These are phyloP conservation scores for Pelagophyceae sp. DNA, from an alignment of 352 stramenopile species.

Conservation along the genomic window DNA sequence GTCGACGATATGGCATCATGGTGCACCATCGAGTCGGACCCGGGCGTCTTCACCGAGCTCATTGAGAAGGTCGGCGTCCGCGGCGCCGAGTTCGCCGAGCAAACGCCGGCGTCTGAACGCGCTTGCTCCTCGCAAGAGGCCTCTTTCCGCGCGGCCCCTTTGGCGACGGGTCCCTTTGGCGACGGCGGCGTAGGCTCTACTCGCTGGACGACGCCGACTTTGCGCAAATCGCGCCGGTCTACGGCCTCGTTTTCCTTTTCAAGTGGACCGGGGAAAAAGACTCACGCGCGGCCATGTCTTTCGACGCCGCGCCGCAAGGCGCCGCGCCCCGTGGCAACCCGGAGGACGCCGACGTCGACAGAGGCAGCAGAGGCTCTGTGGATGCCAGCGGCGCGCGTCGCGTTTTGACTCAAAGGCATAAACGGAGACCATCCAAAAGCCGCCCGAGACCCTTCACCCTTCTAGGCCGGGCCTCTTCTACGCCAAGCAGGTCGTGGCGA, in stretches of 20 bases:
- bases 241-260: constrained; percentile 87
- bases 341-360: too few relatives aligned
- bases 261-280: constrained; percentile 71
- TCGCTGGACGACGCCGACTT: constrained; percentile 74
- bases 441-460: constrained; percentile 25
- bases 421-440: too few relatives aligned
- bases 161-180: too few relatives aligned
- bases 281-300: constrained; percentile 23
- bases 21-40: constrained; percentile 39
- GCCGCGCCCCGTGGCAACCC: too few relatives aligned
- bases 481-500: constrained; percentile 87
- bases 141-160: too few relatives aligned
- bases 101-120: too few relatives aligned
- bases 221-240: constrained; percentile 38
- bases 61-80: constrained; percentile 84
- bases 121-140: too few relatives aligned
- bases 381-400: too few relatives aligned
- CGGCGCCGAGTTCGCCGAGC: constrained; percentile 81
- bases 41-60: constrained; percentile 60
- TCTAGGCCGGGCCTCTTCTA: constrained; percentile 75
- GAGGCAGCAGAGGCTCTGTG: too few relatives aligned
- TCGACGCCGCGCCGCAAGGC: not conserved
- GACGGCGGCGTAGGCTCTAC: too few relatives aligned
- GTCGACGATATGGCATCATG: not conserved
- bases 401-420: too few relatives aligned